phyloP scores from a whole-genome alignment of 176 grass and related monocot genomes.

The Eragrostis curvula region DNA sequence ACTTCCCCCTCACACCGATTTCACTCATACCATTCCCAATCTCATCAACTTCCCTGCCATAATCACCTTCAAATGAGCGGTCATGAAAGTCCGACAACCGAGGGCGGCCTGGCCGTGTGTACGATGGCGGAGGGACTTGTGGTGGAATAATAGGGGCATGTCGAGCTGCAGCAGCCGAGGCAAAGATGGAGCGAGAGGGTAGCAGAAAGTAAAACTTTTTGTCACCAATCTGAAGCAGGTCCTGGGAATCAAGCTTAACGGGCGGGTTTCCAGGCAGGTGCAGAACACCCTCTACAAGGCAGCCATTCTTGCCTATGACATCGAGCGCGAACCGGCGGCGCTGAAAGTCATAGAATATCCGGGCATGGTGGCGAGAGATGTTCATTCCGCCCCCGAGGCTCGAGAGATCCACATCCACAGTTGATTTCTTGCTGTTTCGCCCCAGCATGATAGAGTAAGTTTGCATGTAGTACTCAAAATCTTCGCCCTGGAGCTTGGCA shows the following conservation, averaged over 20 bases:
- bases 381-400: constrained; percentile 85
- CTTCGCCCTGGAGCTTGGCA: constrained; percentile 94
- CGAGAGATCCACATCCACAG: constrained; percentile 86
- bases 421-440: constrained; percentile 85
- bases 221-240: constrained; percentile 94
- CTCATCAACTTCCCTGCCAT: constrained; percentile 55
- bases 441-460: constrained; percentile 96
- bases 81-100: constrained; percentile 56
- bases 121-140: constrained; percentile 36
- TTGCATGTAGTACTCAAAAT: constrained; percentile 99
- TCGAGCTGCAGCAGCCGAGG: constrained; percentile 54
- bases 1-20: constrained; percentile 37
- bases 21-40: constrained; percentile 53
- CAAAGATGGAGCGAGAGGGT: constrained; percentile 76
- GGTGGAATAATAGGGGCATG: constrained; percentile 51
- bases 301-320: constrained; percentile 93
- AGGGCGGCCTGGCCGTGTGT: constrained; percentile 49
- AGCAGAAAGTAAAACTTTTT: constrained; percentile 94
- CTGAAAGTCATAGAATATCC: constrained; percentile 94
- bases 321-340: constrained; percentile 86
- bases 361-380: constrained; percentile 86
- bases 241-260: constrained; percentile 86
- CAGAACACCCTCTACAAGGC: constrained; percentile 80
- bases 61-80: constrained; percentile 49
- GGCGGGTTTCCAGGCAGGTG: constrained; percentile 73